phyloP scores from a whole-genome alignment of 139 green algal species.

The Tetraselmis chui region DNA sequence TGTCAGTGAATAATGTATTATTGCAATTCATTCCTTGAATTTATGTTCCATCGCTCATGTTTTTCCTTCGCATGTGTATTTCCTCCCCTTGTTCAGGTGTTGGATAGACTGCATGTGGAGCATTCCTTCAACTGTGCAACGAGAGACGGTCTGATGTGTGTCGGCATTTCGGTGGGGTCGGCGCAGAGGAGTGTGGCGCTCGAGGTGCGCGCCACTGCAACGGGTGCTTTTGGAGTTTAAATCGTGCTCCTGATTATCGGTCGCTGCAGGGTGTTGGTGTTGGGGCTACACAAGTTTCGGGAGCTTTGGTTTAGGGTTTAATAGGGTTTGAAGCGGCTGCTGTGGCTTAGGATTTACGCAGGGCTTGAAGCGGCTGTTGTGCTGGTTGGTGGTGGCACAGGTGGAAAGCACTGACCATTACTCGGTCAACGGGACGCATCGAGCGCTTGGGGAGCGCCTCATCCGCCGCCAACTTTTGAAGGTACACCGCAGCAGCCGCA shows the following conservation, averaged over 20 bases:
- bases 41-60: not conserved
- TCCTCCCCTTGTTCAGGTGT: not conserved
- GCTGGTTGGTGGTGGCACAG: not conserved
- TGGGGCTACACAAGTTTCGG: not conserved
- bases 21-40: not conserved
- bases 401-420: not conserved
- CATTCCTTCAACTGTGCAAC: not conserved
- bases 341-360: not conserved
- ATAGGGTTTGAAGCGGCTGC: not conserved
- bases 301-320: not conserved
- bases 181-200: not conserved
- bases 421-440: not conserved
- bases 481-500: no score
- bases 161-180: not conserved
- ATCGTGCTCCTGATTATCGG: no score
- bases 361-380: no score
- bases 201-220: not conserved
- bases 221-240: not conserved
- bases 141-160: not conserved
- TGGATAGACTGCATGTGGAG: not conserved
- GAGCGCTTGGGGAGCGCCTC: not conserved
- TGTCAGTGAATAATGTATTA: no score
- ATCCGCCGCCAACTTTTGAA: not conserved
- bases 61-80: not conserved
- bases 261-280: not conserved